Evolutionary conservation across 2,329 filamentous ascomycete species (phyloP), one percentile per base, ranked within the genome.

Genomic region (Fusarium brachygibbosum): DNA sequence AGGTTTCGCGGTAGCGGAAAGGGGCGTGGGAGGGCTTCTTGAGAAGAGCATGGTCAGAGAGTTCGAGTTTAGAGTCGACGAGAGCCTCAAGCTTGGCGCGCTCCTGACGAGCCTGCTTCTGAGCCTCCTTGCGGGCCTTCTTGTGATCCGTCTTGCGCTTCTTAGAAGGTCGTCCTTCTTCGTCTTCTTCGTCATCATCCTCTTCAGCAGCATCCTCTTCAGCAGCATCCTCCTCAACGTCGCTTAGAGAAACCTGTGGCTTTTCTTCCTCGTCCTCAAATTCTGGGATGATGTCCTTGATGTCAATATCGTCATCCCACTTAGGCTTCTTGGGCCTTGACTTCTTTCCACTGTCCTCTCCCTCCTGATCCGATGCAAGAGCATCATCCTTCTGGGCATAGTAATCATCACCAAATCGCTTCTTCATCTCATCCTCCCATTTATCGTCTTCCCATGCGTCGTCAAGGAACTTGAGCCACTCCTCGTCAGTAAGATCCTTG

Each of bases 261-360:
- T 84, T 81, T 23, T 46, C 77, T 60, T 85, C 82, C 9, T 88
- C 87, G 28, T 93, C 92, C 21, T 93, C 88, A 76, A 97, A 97
- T 65, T 97, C 93, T 2, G 93, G 94, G 29, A 97, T 83, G 51
- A 98, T 86, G 78, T 97, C 95, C 65, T 92, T 93, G 82, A 99
- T 98, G 77, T 98, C 94, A 74, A 99, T 98, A 77, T 99, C 96
- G 75, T 98, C 94, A 74, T 98, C 93, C 91, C 95, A 99, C 76
- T 86, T 90, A 70, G 88, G 89, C 76, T 87, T 89, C 77, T 88
- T 89, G 53, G 80, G 80, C 69, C 74, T 79, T 68, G 75, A 86
- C 49, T 81, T 84, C 10, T 80, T 84, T 5, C 78, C 81, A 9
- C 85, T 87, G n/a, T 85, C 82, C 23, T 86, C 85, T 17, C 84